These are phyloP conservation scores for Boletus coccyginus DNA, from an alignment of 768 basidiomycete genomes.

Conservation along the genomic window DNA sequence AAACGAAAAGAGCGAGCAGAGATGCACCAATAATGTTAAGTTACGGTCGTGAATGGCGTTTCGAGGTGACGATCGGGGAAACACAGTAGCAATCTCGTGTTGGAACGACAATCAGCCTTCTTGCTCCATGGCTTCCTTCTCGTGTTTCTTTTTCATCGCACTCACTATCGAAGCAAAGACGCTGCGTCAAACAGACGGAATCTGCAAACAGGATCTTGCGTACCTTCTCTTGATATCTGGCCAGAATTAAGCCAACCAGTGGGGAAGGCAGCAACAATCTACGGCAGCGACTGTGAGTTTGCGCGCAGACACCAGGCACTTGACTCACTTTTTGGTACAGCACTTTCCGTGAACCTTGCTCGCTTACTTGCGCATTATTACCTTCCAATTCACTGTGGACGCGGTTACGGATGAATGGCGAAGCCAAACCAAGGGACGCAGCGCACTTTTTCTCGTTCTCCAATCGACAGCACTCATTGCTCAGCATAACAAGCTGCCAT, in stretches of 20 bases:
- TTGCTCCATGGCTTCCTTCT: slow-evolving; percentile 68
- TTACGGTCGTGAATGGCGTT: not conserved
- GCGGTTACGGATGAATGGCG: not conserved
- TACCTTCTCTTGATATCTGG: slow-evolving; percentile 84
- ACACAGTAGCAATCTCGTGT: not conserved
- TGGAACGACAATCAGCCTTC: slow-evolving; percentile 32
- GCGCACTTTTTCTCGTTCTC: slow-evolving; percentile 63
- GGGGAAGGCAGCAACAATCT: slow-evolving; percentile 82
- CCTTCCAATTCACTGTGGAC: slow-evolving; percentile 55
- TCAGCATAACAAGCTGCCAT: slow-evolving; percentile 78
- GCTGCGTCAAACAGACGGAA: not conserved
- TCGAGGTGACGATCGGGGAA: not conserved
- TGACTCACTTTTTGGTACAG: slow-evolving; percentile 71
- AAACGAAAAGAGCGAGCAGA: slow-evolving; percentile 1
- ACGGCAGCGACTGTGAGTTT: not conserved
- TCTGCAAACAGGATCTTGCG: slow-evolving; percentile 18
- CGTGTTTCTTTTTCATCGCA: slow-evolving; percentile 79
- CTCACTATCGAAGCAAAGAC: slow-evolving; percentile 50
- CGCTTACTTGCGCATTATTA: slow-evolving; percentile 68
- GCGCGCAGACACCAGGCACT: not conserved
- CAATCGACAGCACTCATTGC: slow-evolving; percentile 75
- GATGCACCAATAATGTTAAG: slow-evolving; percentile 22
- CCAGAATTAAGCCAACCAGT: slow-evolving; percentile 84
- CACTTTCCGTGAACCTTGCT: slow-evolving; percentile 75
- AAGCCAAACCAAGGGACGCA: not conserved